Evolutionary conservation across 2,329 filamentous ascomycete species (phyloP).

Genomic region (Calonectria fujianensis): DNA sequence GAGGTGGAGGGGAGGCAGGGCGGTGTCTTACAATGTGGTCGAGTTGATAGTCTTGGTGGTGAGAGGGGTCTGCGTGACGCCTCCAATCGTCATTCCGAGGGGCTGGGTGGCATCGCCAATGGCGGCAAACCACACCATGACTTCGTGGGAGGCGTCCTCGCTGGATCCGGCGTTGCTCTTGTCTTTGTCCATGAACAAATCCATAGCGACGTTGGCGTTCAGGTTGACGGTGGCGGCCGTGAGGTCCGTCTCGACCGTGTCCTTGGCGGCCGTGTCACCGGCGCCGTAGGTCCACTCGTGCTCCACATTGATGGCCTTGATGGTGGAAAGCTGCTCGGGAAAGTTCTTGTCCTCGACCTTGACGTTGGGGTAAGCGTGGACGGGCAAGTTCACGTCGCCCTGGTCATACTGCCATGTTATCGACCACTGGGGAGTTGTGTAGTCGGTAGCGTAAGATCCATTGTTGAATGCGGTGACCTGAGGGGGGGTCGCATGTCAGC

Average conservation of each 20-base stretch:
- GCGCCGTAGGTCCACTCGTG: conserved; percentile 71
- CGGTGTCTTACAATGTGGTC: conserved; percentile 64
- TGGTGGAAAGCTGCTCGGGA: conserved; percentile 62
- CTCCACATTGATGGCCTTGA: conserved; percentile 65
- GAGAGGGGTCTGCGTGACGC: conserved; percentile 54
- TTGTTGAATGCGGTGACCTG: conserved; percentile 71
- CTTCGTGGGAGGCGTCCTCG: conserved; percentile 67
- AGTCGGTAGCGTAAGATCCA: conserved; percentile 67
- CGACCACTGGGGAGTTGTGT: conserved; percentile 68
- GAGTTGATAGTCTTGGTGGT: conserved; percentile 62
- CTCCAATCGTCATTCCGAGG: conserved; percentile 61
- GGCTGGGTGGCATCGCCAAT: conserved; percentile 69
- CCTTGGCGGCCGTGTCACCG: conserved; percentile 63
- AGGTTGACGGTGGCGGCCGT: conserved; percentile 64
- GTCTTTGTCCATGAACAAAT: conserved; percentile 74
- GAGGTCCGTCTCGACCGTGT: conserved; percentile 61
- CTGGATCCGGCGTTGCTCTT: conserved; percentile 63
- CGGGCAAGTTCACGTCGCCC: conserved; percentile 65
- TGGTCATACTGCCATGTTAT: conserved; percentile 72
- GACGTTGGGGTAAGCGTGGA: conserved; percentile 74
- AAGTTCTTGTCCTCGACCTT: conserved; percentile 66
- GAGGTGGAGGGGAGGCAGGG: background rate
- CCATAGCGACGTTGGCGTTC: conserved; percentile 75
- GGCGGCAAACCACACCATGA: conserved; percentile 75
- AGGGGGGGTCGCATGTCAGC: conserved; percentile 23